These are phyloP conservation scores for Cerrena zonata DNA, from an alignment of 1,284 basidiomycete genomes.

Conservation along the genomic window DNA sequence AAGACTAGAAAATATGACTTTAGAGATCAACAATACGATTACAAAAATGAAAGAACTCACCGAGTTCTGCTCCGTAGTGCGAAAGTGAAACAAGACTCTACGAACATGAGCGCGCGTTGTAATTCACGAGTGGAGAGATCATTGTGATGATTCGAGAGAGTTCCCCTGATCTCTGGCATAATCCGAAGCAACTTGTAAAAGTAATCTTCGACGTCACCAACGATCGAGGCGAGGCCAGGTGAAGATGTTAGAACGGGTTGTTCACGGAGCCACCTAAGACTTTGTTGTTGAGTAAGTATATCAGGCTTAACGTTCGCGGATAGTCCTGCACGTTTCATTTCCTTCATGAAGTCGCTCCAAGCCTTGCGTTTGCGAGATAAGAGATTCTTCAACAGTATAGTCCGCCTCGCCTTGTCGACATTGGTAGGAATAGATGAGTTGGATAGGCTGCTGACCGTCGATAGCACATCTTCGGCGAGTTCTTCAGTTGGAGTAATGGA, in stretches of 20 bases:
- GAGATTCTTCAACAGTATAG: slow-evolving; percentile 72
- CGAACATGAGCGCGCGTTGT: slow-evolving; percentile 70
- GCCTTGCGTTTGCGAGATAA: slow-evolving; percentile 86
- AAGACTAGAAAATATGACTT: too few species aligned
- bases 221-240: slow-evolving; percentile 10
- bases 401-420: slow-evolving; percentile 54
- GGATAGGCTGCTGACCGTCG: slow-evolving; percentile 60
- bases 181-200: slow-evolving; percentile 65
- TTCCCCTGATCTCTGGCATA: slow-evolving; percentile 65
- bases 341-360: slow-evolving; percentile 86
- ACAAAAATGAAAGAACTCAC: slow-evolving; percentile 32
- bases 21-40: background rate
- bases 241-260: slow-evolving; percentile 41
- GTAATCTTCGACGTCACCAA: slow-evolving; percentile 57
- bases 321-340: slow-evolving; percentile 79
- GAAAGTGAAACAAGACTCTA: slow-evolving; percentile 73
- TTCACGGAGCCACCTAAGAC: slow-evolving; percentile 63
- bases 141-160: slow-evolving; percentile 66
- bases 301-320: slow-evolving; percentile 71
- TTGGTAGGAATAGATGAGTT: slow-evolving; percentile 43
- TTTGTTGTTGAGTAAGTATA: slow-evolving; percentile 57
- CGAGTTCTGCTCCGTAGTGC: slow-evolving; percentile 44
- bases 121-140: slow-evolving; percentile 85
- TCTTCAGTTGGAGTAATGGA: slow-evolving; percentile 47
- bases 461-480: slow-evolving; percentile 73